Conservation (phyloP, 31 red algal species). For the Bonnemaisonia californica region DNA sequence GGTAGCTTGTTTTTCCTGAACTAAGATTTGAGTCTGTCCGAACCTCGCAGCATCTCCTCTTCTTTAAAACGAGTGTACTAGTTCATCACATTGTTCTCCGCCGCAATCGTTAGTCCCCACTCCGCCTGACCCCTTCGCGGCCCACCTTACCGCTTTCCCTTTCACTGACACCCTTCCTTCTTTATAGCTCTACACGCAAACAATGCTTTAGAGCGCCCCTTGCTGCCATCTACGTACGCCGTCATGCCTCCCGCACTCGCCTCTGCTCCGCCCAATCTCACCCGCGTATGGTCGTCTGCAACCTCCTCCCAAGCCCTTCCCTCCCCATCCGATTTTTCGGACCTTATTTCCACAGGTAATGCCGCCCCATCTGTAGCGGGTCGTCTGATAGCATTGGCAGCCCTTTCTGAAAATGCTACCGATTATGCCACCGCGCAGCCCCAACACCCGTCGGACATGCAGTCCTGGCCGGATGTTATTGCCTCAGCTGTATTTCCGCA, state of each 20-base stretch:
- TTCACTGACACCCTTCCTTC: no score
- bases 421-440: neutral
- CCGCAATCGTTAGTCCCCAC: no score
- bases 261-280: neutral
- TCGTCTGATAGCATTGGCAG: neutral
- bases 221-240: no score
- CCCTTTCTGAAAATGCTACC: neutral
- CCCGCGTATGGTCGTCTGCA: neutral
- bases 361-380: neutral
- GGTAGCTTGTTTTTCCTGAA: no score
- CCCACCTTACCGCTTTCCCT: no score
- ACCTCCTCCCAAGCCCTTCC: neutral
- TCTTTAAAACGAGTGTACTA: no score
- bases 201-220: no score
- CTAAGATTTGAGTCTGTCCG: no score
- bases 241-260: neutral
- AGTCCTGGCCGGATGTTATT: neutral
- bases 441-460: neutral
- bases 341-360: neutral
- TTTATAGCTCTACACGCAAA: no score
- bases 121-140: no score
- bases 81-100: no score
- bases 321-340: neutral
- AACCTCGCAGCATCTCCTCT: no score
- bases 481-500: neutral